These are phyloP conservation scores for Cichorium intybus DNA, from an alignment of 140 eudicot species.

Conservation along the genomic window DNA sequence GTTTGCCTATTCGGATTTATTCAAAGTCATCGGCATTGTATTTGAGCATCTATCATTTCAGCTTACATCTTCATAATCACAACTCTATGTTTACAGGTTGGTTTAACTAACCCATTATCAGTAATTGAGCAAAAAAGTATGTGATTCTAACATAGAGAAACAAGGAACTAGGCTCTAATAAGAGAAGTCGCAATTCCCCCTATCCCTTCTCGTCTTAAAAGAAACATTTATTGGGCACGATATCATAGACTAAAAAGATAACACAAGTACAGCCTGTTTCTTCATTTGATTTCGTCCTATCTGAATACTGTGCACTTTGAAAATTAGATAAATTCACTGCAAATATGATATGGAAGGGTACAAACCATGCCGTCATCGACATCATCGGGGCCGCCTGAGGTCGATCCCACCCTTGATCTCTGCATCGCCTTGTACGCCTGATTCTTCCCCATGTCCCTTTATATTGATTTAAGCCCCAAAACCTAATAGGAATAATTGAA, in stretches of 20 bases:
- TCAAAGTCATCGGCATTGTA: slow-evolving; percentile 6
- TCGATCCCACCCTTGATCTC: slow-evolving; percentile 73
- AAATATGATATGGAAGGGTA: slow-evolving; percentile 63
- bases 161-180: slow-evolving; percentile 5
- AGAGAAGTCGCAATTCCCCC: not conserved
- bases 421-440: slow-evolving; percentile 98
- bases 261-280: not conserved
- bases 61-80: not conserved
- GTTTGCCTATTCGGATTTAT: not conserved
- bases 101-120: not conserved
- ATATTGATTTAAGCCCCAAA: not conserved
- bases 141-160: slow-evolving; percentile 2
- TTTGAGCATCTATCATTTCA: slow-evolving; percentile 2
- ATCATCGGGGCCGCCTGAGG: slow-evolving; percentile 75
- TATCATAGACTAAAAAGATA: not conserved
- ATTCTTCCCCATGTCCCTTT: slow-evolving; percentile 79
- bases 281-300: not conserved
- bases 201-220: not conserved
- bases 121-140: not conserved
- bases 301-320: not conserved
- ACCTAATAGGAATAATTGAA: not conserved
- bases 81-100: not conserved
- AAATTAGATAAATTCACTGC: not conserved
- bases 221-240: not conserved
- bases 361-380: slow-evolving; percentile 98